Percentiles rank a stretch among this genome's conserved stretches.
Conservation (phyloP, 768 basidiomycete species). For the Podaxis pistillaris region DNA sequence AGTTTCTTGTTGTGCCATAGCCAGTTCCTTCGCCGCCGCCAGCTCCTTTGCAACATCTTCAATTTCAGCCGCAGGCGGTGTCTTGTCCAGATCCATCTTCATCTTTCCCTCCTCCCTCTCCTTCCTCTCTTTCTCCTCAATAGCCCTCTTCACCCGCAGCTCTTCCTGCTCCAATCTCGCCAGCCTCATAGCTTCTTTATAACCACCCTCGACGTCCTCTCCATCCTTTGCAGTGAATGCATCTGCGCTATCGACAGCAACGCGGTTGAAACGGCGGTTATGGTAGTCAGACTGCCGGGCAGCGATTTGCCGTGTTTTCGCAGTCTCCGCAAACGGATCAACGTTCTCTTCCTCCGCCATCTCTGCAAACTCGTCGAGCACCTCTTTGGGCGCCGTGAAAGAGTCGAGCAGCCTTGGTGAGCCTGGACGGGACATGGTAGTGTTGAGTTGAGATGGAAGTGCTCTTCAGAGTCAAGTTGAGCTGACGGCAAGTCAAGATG, state of each 20-base stretch:
- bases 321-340: conserved; percentile 91
- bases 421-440: conserved; percentile 50
- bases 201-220: conserved; percentile 76
- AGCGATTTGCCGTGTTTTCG: conserved; percentile 91
- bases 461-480: conserved; percentile 24
- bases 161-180: conserved; percentile 93
- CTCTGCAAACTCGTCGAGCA: conserved; percentile 91
- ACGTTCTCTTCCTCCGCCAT: conserved; percentile 92
- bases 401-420: conserved; percentile 83
- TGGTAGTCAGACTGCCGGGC: conserved; percentile 95
- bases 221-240: conserved; percentile 75
- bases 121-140: conserved; percentile 85
- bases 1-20: conserved; percentile 29
- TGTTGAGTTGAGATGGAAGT: conserved; percentile 17
- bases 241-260: conserved; percentile 78
- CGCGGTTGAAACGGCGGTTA: conserved; percentile 83
- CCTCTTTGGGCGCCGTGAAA: conserved; percentile 90
- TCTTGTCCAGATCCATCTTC: conserved; percentile 90
- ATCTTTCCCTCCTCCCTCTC: conserved; percentile 69
- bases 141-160: conserved; percentile 72
- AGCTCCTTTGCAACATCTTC: conserved; percentile 72
- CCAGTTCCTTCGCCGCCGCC: conserved; percentile 50
- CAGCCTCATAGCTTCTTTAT: conserved; percentile 95
- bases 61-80: conserved; percentile 81
- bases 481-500: conserved; percentile 20